Evolutionary conservation across 164 flowering plant species (phyloP).

Genomic region (Aristolochia contorta): DNA sequence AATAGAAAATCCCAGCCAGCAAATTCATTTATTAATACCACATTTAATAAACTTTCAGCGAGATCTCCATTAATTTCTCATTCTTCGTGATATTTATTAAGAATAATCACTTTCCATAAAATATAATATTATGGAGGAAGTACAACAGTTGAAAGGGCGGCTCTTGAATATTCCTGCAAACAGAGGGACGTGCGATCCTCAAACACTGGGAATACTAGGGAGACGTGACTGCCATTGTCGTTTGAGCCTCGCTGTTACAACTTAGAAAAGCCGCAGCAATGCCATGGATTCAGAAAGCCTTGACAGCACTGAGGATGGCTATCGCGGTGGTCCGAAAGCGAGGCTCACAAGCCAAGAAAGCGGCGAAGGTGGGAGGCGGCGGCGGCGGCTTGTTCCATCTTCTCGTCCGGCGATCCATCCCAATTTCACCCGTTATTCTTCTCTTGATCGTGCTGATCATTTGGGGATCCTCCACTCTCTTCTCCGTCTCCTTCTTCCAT

Average conservation of each 20-base stretch:
- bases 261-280: too few species aligned
- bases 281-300: too few species aligned
- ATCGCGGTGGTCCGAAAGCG: slow-evolving; percentile 4
- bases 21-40: too few species aligned
- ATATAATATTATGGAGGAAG: too few species aligned
- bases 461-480: slow-evolving; percentile 53
- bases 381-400: not conserved
- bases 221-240: not conserved
- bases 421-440: slow-evolving; percentile 13
- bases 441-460: slow-evolving; percentile 30
- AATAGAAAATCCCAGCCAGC: too few species aligned
- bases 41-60: not conserved
- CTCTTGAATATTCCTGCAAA: not conserved
- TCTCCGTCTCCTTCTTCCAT: slow-evolving; percentile 54
- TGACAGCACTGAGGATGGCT: not conserved
- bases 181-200: not conserved
- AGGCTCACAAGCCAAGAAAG: not conserved
- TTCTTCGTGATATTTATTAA: not conserved
- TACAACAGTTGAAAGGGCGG: not conserved
- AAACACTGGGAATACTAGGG: not conserved
- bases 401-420: slow-evolving; percentile 4
- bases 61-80: not conserved
- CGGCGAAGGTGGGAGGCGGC: not conserved
- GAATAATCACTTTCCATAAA: too few species aligned
- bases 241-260: not conserved